Evolutionary conservation across 345 rosid genomes (phyloP), one percentile per base, ranked within the genome.

Genomic region (Linum lewisii): DNA sequence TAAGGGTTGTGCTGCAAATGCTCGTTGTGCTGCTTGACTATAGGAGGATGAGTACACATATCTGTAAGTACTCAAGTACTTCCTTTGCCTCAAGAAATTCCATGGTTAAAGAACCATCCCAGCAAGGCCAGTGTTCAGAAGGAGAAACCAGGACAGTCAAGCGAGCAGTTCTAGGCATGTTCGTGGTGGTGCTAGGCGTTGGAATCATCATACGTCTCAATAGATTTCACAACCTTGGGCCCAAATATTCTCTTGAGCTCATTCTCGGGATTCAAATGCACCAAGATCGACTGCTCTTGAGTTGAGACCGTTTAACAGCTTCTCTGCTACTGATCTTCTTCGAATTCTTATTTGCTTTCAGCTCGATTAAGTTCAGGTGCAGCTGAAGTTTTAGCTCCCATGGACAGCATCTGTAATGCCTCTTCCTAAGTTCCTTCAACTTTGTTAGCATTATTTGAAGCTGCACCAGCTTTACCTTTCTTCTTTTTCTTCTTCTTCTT

Each of bases 401-500:
- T 69, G 32, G 75, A 71, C 61, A 90, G 77, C 56, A 42, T 44
- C 66, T 81, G 78, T 26, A 90, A 66, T 45, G 53, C 69, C 42
- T 63, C 78, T 60, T 85, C 97, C 62, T 79, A 60, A 1, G 58
- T 56, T 32, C 44, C 61, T 21, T 77, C 80, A 62, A 38, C 45
- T 61, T 78, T 77, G 38, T 62, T 60, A 5, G 69, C 37, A 66
- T 32, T 69, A 50, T 75, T 52, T 66, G 75, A n/a, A n/a, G n/a
- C n/a, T n/a, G n/a, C 8, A 58, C 57, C 76, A 64, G 78, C 81
- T 71, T 83, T 90, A 68, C 57, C 57, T 67, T 75, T 87, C 82
- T 85, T 90, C 79, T 85, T 87, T 51, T 87, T 90, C 84, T 90
- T 87, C 54, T 87, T 90, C 90, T 81, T 90, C 75, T 82, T 90